Conservation (phyloP, 257 asterid species). For the Fraxinus pennsylvanica region DNA sequence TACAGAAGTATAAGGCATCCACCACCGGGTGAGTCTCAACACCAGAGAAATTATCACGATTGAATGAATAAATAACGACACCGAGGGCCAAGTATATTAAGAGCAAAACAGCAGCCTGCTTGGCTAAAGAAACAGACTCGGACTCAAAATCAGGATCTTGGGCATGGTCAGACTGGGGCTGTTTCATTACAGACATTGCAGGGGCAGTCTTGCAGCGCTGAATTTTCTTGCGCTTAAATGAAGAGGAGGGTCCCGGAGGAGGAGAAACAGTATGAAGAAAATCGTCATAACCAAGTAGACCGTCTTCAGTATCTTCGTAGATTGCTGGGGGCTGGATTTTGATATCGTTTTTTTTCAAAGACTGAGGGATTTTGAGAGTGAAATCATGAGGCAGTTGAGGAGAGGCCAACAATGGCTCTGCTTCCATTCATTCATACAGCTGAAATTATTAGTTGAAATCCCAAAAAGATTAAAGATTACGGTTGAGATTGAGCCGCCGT, state of each 20-base stretch:
- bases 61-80: slow-evolving; percentile 41
- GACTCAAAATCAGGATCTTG: background rate
- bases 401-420: slow-evolving; percentile 1
- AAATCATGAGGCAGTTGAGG: background rate
- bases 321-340: background rate
- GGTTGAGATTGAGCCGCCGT: background rate
- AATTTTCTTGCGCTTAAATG: slow-evolving; percentile 31
- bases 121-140: slow-evolving; percentile 31
- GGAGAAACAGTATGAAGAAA: background rate
- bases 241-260: slow-evolving; percentile 17
- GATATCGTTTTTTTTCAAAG: background rate
- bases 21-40: slow-evolving; percentile 47
- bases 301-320: background rate
- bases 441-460: background rate
- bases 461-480: background rate
- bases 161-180: slow-evolving; percentile 13
- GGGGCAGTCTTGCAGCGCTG: slow-evolving; percentile 54
- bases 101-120: slow-evolving; percentile 42
- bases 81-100: slow-evolving; percentile 49
- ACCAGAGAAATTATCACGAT: slow-evolving; percentile 53
- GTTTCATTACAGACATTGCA: slow-evolving; percentile 39
- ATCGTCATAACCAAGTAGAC: background rate
- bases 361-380: background rate
- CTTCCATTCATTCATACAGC: background rate
- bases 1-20: slow-evolving; percentile 56